Evolutionary conservation across 352 stramenopile species (phyloP), one percentile per base, ranked within the genome.

Genomic region (Elongisporangium prolatum): DNA sequence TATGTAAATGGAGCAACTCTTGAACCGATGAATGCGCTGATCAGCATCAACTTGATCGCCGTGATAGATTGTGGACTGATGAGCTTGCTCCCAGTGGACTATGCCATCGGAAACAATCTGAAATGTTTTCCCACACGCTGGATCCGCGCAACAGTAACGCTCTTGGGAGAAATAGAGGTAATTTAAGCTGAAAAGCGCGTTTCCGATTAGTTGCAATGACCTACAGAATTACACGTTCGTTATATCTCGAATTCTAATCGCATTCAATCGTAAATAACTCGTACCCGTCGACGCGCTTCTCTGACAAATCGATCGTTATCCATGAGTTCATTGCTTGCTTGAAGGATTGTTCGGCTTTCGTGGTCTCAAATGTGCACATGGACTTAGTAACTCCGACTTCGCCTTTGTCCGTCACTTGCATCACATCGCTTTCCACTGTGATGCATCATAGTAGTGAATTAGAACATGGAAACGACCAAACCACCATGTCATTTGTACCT

Each of bases 111-210:
- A 21, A 16, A 69, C 57, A 0, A 65, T 72, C 14, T 62, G 52
- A 40, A 86, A 88, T 13, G 67, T 62, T 4, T 60, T 48, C 0
- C 64, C 59, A 50, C 80, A 90, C 0, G 60, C 49, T 1, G 63
- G 10, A 21, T 69, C 59, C 4, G 75, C 57, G 28, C 82, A 91
- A 50, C 62, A 74, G 53, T 73, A 79, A 1, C 48, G 61, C 21
- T 84, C 65, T 54, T 86, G 67, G 1, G 82, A 89, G 34, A 81
- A 89, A 56, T 72, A 90, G 14, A 92, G 49, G 40, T 87, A 92
- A 56, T 80, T 88, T n/a, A 92, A 63, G 54, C 75, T 90, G 64
- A 92, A 92, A 11, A 80, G 56, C 6, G 73, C 67, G 37, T 51
- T 76, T 18, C 74, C 80, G 2, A 81, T 60, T 0, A 57, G 21